Evolutionary conservation across 352 stramenopile genomes (phyloP).

Genomic region (Globisporangium takayamanum): DNA sequence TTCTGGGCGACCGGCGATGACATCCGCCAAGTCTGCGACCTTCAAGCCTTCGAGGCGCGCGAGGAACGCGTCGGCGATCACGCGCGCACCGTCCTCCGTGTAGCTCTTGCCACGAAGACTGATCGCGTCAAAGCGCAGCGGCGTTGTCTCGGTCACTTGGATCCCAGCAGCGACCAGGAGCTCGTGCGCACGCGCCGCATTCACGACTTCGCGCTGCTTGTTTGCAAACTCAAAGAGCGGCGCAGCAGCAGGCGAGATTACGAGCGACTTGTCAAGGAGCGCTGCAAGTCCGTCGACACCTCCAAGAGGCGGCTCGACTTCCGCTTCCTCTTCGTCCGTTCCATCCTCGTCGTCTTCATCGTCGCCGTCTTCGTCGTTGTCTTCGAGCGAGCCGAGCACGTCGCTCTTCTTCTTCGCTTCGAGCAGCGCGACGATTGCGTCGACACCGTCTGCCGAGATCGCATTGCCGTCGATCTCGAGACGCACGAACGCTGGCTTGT

Average conservation of each 20-base stretch:
- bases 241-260: slow-evolving; percentile 19
- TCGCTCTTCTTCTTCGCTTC: slow-evolving; percentile 42
- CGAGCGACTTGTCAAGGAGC: slow-evolving; percentile 38
- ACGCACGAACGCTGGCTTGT: slow-evolving; percentile 45
- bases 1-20: slow-evolving; percentile 88
- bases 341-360: slow-evolving; percentile 47
- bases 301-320: slow-evolving; percentile 25
- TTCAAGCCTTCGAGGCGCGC: slow-evolving; percentile 39
- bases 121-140: slow-evolving; percentile 46
- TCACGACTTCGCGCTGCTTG: slow-evolving; percentile 63
- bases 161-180: slow-evolving; percentile 41
- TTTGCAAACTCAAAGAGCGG: slow-evolving; percentile 50
- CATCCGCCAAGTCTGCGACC: slow-evolving; percentile 85
- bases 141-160: slow-evolving; percentile 21
- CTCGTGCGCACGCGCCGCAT: slow-evolving; percentile 40
- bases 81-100: slow-evolving; percentile 52
- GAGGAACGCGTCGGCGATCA: slow-evolving; percentile 51
- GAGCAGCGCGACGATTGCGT: slow-evolving; percentile 42
- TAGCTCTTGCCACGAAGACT: slow-evolving; percentile 77
- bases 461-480: slow-evolving; percentile 80
- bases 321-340: slow-evolving; percentile 22
- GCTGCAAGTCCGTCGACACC: slow-evolving; percentile 40
- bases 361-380: slow-evolving; percentile 81
- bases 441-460: slow-evolving; percentile 62
- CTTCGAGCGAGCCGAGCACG: slow-evolving; percentile 65